These are phyloP conservation scores for Ophiosphaerella herpotricha DNA, from an alignment of 2,329 filamentous ascomycete species.

Conservation along the genomic window DNA sequence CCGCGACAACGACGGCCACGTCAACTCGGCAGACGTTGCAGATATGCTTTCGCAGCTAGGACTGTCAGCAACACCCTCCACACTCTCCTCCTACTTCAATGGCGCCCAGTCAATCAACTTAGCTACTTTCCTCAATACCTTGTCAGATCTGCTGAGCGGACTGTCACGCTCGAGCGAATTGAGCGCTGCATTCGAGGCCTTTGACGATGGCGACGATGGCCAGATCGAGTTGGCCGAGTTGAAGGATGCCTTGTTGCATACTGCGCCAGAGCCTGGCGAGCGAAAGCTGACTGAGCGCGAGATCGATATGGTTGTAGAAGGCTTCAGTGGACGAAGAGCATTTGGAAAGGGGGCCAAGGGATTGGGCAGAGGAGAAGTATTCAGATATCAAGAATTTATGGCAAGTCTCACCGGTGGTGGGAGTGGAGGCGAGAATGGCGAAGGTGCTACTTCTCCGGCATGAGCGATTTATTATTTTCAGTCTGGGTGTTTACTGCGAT, in stretches of 20 bases:
- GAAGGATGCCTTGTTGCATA: conserved; percentile 80
- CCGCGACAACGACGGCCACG: conserved; percentile 80
- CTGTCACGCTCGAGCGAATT: conserved; percentile 81
- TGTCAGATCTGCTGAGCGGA: conserved; percentile 74
- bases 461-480: neutral
- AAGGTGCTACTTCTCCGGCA: conserved; percentile 12
- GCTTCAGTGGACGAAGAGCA: conserved; percentile 81
- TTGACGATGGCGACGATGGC: conserved; percentile 93
- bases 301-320: conserved; percentile 83
- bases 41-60: conserved; percentile 89
- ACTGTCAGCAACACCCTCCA: conserved; percentile 70
- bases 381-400: conserved; percentile 93
- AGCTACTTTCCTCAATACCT: conserved; percentile 80
- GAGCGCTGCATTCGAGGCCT: conserved; percentile 87
- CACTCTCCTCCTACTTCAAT: conserved; percentile 81
- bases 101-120: conserved; percentile 75
- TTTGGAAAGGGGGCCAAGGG: conserved; percentile 68
- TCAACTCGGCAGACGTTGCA: conserved; percentile 80
- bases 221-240: conserved; percentile 85
- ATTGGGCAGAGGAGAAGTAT: conserved; percentile 76
- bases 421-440: conserved; percentile 27
- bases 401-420: conserved; percentile 51
- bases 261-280: conserved; percentile 67
- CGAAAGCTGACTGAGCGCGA: conserved; percentile 56
- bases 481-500: neutral